Conservation (phyloP, 192 early-diverging fungal species). For the Coemansia sp. region DNA sequence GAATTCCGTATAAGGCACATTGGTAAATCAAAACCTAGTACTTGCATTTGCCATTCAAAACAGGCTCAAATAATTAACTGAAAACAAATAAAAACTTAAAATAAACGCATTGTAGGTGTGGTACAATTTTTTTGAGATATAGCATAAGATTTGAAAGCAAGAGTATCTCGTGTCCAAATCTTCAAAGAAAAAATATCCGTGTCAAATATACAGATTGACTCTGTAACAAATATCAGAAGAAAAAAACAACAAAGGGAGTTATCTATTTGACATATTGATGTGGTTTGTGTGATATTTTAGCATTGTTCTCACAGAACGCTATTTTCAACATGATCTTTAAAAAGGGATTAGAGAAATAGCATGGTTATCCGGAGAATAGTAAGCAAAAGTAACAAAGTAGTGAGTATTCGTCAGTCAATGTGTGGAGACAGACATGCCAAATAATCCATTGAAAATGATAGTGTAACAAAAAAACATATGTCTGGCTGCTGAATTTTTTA, state of each 20-base stretch:
- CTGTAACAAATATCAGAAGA: no score
- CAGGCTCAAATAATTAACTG: neutral
- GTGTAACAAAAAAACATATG: constrained; percentile 1
- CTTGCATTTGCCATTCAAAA: neutral
- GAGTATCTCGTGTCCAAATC: neutral
- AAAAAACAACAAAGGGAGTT: no score
- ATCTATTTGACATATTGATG: neutral
- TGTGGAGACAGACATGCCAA: neutral
- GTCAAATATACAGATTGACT: neutral
- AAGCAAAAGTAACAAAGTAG: no score
- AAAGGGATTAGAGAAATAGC: neutral
- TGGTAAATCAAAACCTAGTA: neutral
- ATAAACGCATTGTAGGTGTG: neutral
- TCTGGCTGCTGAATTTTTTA: constrained; percentile 6
- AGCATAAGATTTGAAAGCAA: no score
- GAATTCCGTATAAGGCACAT: neutral
- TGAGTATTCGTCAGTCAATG: neutral
- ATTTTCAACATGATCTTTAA: neutral
- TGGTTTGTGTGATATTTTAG: neutral
- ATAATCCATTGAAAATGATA: neutral
- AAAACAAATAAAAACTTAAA: neutral
- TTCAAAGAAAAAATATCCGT: neutral
- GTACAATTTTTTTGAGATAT: neutral
- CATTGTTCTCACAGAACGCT: neutral
- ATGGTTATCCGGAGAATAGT: neutral